These are phyloP conservation scores for Cnidoscolus chayamansa DNA, from an alignment of 441 rosid genomes.

Conservation along the genomic window DNA sequence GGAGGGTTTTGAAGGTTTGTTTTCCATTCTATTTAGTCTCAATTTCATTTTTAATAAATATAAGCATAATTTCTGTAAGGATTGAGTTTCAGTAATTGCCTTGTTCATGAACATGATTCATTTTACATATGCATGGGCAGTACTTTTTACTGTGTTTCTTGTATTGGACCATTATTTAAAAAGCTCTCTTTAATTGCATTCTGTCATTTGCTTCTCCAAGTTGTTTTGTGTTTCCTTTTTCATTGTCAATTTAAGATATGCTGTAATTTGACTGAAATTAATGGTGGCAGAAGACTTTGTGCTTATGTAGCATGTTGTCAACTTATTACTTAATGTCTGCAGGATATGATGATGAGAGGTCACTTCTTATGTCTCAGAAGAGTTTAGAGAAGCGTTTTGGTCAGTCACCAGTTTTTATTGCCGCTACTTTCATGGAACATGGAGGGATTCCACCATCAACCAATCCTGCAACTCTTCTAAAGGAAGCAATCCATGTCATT, in stretches of 20 bases:
- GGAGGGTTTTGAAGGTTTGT: conserved; percentile 95
- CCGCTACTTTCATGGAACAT: conserved; percentile 94
- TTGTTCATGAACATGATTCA: neutral
- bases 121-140: neutral
- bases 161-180: neutral
- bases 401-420: conserved; percentile 92
- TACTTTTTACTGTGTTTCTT: neutral
- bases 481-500: conserved; percentile 97
- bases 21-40: conserved; percentile 1
- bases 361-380: conserved; percentile 94
- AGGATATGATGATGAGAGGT: conserved; percentile 96
- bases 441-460: conserved; percentile 95
- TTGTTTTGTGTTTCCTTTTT: neutral
- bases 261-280: conserved; percentile 11
- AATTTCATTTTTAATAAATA: neutral
- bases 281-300: neutral
- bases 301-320: neutral
- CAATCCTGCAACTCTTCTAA: conserved; percentile 85
- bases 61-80: neutral
- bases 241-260: neutral
- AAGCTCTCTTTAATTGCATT: neutral
- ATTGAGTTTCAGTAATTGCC: conserved; percentile 2
- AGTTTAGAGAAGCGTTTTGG: conserved; percentile 96
- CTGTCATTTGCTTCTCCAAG: neutral
- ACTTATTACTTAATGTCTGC: conserved; percentile 26